Conservation (phyloP, 768 basidiomycete species). For the Podaxis sp. region DNA sequence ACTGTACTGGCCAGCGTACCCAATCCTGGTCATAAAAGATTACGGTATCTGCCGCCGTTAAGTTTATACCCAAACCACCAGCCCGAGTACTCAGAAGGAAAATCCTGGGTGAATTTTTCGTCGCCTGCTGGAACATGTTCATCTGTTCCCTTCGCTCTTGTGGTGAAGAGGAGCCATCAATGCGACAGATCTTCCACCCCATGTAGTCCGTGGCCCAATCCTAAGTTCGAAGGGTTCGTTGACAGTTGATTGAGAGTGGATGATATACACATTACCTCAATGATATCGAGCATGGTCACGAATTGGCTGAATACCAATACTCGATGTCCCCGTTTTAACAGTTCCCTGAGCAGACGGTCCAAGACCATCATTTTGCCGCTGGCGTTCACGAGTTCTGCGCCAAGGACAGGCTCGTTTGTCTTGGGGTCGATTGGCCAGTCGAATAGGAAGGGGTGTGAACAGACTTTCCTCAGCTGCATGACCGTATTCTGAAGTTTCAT, state of each 20-base stretch:
- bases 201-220: constrained; percentile 90
- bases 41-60: constrained; percentile 84
- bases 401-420: constrained; percentile 62
- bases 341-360: constrained; percentile 78
- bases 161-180: constrained; percentile 87
- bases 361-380: constrained; percentile 98
- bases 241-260: not conserved
- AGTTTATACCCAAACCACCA: constrained; percentile 79
- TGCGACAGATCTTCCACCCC: constrained; percentile 81
- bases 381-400: constrained; percentile 78
- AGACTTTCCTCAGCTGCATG: constrained; percentile 97
- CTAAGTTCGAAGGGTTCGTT: constrained; percentile 30
- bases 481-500: constrained; percentile 92
- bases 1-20: constrained; percentile 41
- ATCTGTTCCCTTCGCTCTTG: constrained; percentile 82
- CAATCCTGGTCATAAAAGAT: constrained; percentile 94
- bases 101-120: constrained; percentile 60
- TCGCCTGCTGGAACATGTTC: constrained; percentile 73
- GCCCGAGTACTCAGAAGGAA: constrained; percentile 82
- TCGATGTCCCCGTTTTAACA: constrained; percentile 81
- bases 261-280: constrained; percentile 56
- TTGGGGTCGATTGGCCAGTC: constrained; percentile 72
- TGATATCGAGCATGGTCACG: constrained; percentile 93
- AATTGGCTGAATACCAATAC: constrained; percentile 92
- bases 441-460: constrained; percentile 90